These are phyloP conservation scores for Moniliella sp. DNA, from an alignment of 1,284 basidiomycete species.

Conservation along the genomic window DNA sequence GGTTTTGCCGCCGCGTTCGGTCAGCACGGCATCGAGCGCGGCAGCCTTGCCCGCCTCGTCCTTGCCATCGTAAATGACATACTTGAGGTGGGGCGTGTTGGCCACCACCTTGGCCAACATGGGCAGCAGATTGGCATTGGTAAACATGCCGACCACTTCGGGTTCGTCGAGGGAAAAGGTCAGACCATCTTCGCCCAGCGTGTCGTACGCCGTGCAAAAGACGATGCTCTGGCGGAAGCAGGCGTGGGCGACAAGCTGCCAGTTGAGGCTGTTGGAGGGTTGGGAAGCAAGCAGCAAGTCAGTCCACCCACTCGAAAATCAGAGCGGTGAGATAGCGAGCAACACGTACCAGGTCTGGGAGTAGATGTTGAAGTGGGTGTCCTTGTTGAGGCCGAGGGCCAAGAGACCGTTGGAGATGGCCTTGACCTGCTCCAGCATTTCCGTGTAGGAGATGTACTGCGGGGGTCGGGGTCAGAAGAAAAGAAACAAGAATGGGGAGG, in stretches of 20 bases:
- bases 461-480: no score
- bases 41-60: no score
- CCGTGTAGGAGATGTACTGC: conserved; percentile 25
- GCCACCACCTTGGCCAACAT: conserved; percentile 43
- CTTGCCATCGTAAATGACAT: conserved; percentile 62
- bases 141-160: conserved; percentile 64
- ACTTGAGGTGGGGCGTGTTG: conserved; percentile 42
- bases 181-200: conserved; percentile 53
- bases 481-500: no score
- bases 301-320: background rate
- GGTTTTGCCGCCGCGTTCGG: conserved; percentile 11
- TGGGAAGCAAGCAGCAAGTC: conserved; percentile 1
- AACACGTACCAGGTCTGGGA: conserved; percentile 58
- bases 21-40: conserved; percentile 34
- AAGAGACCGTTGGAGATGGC: conserved; percentile 42
- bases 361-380: conserved; percentile 77
- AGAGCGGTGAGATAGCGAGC: background rate
- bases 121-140: conserved; percentile 62
- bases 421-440: conserved; percentile 18
- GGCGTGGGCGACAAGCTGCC: conserved; percentile 65
- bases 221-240: conserved; percentile 46
- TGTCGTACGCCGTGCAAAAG: conserved; percentile 88
- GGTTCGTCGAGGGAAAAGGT: conserved; percentile 81
- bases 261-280: conserved; percentile 41
- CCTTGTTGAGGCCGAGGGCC: conserved; percentile 48